Conservation (phyloP, 345 rosid genomes). For the Conringia planisiliqua region DNA sequence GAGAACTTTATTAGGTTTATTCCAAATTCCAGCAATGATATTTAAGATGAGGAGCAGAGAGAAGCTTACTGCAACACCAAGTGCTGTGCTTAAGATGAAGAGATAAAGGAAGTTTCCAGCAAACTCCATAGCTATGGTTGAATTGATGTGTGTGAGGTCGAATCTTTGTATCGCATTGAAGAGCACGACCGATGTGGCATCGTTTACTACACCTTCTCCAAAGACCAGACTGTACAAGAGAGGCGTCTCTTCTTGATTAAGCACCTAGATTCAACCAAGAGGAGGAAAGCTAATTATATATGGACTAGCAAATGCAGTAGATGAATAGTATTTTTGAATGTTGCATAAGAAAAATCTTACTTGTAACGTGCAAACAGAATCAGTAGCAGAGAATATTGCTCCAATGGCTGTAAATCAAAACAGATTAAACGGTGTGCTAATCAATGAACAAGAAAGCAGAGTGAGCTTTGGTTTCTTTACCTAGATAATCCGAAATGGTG, state of each 20-base stretch:
- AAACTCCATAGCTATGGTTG: constrained; percentile 52
- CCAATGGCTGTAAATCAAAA: constrained; percentile 70
- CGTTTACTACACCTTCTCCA: constrained; percentile 97
- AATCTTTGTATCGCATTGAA: constrained; percentile 89
- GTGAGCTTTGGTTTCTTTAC: constrained; percentile 32
- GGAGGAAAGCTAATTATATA: not conserved
- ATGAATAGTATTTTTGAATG: not conserved
- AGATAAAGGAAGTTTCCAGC: constrained; percentile 71
- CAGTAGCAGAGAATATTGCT: constrained; percentile 96
- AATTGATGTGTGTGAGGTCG: constrained; percentile 64
- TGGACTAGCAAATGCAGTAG: not conserved
- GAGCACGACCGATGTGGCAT: constrained; percentile 96
- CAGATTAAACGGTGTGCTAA: not conserved
- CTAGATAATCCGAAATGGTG: constrained; percentile 73
- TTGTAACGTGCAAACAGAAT: constrained; percentile 98
- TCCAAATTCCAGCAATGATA: not conserved
- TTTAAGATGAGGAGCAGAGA: not conserved
- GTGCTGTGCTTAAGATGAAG: constrained; percentile 71
- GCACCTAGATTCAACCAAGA: constrained; percentile 50
- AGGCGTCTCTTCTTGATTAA: constrained; percentile 93
- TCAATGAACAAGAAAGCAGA: constrained; percentile 4
- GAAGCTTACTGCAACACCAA: constrained; percentile 67
- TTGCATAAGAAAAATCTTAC: constrained; percentile 31
- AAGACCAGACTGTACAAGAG: constrained; percentile 82
- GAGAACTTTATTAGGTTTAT: not conserved